Conservation (phyloP, 1,139 yeast genomes). For the Blastobotrys niveus region DNA sequence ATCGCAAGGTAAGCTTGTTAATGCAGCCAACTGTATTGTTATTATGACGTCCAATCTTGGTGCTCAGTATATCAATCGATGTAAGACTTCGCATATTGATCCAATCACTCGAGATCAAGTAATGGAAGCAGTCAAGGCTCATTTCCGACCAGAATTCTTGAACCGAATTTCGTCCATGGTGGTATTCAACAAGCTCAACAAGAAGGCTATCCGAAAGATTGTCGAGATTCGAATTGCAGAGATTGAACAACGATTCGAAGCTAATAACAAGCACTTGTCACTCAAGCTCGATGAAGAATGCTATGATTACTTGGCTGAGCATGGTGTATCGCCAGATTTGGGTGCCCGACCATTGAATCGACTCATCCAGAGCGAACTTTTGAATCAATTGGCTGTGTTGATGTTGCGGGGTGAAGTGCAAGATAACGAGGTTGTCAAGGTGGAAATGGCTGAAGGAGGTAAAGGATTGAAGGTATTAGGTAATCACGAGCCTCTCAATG, state of each 20-base stretch:
- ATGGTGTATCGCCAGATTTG: constrained; percentile 87
- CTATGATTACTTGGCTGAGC: constrained; percentile 59
- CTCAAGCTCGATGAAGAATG: constrained; percentile 70
- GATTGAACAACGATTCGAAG: constrained; percentile 76
- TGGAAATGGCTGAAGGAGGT: constrained; percentile 47
- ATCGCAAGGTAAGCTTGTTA: constrained; percentile 87
- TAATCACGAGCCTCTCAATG: constrained; percentile 64
- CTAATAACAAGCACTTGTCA: constrained; percentile 69
- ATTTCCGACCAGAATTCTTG: constrained; percentile 95
- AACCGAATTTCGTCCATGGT: constrained; percentile 93
- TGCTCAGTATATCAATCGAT: constrained; percentile 76
- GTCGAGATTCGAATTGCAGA: constrained; percentile 79
- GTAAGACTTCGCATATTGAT: constrained; percentile 51
- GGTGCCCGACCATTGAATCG: constrained; percentile 99
- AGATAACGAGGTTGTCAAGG: constrained; percentile 78
- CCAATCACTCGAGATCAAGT: constrained; percentile 67
- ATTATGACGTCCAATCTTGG: constrained; percentile 98
- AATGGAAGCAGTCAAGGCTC: constrained; percentile 77
- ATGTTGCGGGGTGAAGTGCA: constrained; percentile 78
- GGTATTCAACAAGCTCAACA: constrained; percentile 85
- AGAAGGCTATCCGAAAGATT: constrained; percentile 86
- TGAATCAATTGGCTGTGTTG: constrained; percentile 83
- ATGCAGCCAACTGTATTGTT: constrained; percentile 85
- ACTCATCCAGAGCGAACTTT: constrained; percentile 78
- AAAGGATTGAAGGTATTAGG: constrained; percentile 71